Evolutionary conservation across 768 basidiomycete genomes (phyloP), one percentile per base, ranked within the genome.

Genomic region (Tulasnella calospora): DNA sequence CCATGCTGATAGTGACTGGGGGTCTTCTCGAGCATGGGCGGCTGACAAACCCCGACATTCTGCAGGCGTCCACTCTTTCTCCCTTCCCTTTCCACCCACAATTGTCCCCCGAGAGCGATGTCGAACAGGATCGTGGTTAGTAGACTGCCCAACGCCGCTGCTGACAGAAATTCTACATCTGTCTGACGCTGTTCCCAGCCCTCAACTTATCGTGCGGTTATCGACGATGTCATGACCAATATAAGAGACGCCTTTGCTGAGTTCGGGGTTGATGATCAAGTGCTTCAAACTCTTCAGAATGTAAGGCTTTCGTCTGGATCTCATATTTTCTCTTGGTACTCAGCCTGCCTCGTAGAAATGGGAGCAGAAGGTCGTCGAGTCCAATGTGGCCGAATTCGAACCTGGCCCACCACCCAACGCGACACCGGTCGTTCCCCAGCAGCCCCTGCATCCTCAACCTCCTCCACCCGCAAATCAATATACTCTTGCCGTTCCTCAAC

Each of bases 101-200:
- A 67, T 38, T 57, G 57, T 67, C 61, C 57, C 13, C 46, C 33
- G 35, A 27, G 21, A 33, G 33, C 83, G 83, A 97, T 96, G 95
- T 96, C 95, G 80, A 97, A 97, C 92, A 96, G 96, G 89, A 94
- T 95, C 88, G 95, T 97, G 91, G 95, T 96, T 89, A 94, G 93
- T 92, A 90, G 87, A 88, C 89, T 90, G 89, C 89, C n/a, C 85
- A 87, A 78, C 61, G 46, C 47, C 17, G 40, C 19, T 23, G 19
- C 6, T 30, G 61, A 35, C 74, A 47, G 85, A 88, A 85, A 86
- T 85, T 70, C 67, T 84, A 84, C 79, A 67, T 67, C 61, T 86
- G 88, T 87, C 88, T 89, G 61, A 89, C 88, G 87, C 84, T 85
- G 84, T 80, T 83, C 82, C 88, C 90, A 96, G 95, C 95, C 95